A percentile compares a stretch with the other conserved stretches of the same genome.
Evolutionary conservation across 148 eudicot species (phyloP).

Genomic region (Chenopodium formosanum): DNA sequence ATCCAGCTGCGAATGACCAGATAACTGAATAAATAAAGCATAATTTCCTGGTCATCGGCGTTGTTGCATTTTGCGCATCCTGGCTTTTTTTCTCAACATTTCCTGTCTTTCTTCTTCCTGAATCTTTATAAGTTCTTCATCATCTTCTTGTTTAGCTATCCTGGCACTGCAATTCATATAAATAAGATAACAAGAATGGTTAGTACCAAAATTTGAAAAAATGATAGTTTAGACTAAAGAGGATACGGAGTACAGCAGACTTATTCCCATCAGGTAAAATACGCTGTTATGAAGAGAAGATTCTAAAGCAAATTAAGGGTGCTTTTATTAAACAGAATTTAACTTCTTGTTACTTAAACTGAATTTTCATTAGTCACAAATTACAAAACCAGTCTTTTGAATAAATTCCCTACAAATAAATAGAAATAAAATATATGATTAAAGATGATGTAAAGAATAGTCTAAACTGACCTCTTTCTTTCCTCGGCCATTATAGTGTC

Average conservation of each 20-base stretch:
- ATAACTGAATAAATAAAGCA: constrained; percentile 8
- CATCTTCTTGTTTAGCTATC: constrained; percentile 77
- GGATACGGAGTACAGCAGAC: not conserved
- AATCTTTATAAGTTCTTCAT: constrained; percentile 50
- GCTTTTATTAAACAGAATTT: no score
- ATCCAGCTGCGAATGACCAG: constrained; percentile 5
- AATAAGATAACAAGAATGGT: not conserved
- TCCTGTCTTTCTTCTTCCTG: constrained; percentile 78
- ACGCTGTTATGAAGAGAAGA: not conserved
- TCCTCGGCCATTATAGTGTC: constrained; percentile 59
- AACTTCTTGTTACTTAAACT: no score
- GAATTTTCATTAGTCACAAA: no score
- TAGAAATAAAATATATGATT: no score
- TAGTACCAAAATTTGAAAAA: not conserved
- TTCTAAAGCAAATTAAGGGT: no score
- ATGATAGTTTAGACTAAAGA: no score
- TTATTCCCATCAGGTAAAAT: not conserved
- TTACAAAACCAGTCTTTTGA: no score
- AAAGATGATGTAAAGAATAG: no score
- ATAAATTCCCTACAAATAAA: no score
- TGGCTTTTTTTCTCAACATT: constrained; percentile 52
- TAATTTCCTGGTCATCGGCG: constrained; percentile 25
- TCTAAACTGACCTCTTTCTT: constrained; percentile 53
- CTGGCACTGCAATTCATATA: constrained; percentile 48
- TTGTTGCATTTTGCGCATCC: constrained; percentile 63